phyloP scores from a whole-genome alignment of 352 stramenopile genomes.

The Globisporangium paroecandrum region DNA sequence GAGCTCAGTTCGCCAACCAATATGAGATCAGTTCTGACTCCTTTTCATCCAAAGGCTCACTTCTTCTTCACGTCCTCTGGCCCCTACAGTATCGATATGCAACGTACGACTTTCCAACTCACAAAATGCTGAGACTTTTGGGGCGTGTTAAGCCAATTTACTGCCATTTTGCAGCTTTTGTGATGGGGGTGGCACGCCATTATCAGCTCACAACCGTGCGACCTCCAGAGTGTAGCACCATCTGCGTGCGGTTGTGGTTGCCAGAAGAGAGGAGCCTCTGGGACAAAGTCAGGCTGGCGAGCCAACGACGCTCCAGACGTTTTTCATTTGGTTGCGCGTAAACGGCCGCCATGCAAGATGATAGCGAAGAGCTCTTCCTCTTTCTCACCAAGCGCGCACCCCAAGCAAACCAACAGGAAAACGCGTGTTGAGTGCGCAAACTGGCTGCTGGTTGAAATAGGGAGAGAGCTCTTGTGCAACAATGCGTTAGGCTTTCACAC shows the following conservation, averaged over 20 bases:
- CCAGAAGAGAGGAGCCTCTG: not conserved
- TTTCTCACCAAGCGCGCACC: not conserved
- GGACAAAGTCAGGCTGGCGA: not conserved
- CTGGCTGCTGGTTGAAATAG: too few species aligned
- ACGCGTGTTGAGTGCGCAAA: not conserved
- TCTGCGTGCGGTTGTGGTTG: not conserved
- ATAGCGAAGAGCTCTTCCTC: not conserved
- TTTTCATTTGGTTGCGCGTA: not conserved
- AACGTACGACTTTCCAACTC: too few species aligned
- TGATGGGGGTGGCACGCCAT: slow-evolving; percentile 1
- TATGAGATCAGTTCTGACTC: too few species aligned
- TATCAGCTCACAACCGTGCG: not conserved
- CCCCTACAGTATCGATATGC: too few species aligned
- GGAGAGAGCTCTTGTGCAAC: not conserved
- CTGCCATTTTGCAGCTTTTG: not conserved
- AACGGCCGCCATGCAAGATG: not conserved
- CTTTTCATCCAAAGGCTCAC: too few species aligned
- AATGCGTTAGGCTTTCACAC: not conserved
- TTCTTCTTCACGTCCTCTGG: too few species aligned
- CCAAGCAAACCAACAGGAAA: not conserved
- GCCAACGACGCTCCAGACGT: not conserved
- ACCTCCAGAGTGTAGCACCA: not conserved
- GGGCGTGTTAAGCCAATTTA: not conserved
- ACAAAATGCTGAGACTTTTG: too few species aligned
- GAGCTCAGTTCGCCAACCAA: too few species aligned